Conservation (phyloP, 2,329 filamentous ascomycete species). For the Nigrograna mackinnonii region DNA sequence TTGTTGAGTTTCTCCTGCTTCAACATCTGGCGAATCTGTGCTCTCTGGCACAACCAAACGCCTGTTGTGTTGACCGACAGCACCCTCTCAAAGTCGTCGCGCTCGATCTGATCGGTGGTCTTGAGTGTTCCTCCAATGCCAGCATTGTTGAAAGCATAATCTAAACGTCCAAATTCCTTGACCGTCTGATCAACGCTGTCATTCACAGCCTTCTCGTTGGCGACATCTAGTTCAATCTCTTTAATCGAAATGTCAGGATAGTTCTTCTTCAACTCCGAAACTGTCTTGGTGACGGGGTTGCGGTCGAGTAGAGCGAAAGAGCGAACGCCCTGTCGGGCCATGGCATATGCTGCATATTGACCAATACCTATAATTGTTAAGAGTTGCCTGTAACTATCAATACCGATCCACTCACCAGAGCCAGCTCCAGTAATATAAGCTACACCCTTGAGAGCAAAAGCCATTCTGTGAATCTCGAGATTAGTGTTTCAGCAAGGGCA, state of each 20-base stretch:
- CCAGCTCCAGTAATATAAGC: constrained; percentile 55
- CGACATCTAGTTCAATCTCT: constrained; percentile 51
- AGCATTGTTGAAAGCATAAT: constrained; percentile 61
- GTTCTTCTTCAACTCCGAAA: constrained; percentile 35
- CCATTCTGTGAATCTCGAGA: constrained; percentile 38
- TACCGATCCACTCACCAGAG: constrained; percentile 42
- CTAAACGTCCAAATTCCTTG: constrained; percentile 55
- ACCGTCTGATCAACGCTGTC: constrained; percentile 47
- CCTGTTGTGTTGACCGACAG: constrained; percentile 60
- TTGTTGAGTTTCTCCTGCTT: constrained; percentile 46
- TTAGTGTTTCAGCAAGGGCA: no score
- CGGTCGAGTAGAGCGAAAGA: constrained; percentile 54
- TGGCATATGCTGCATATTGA: constrained; percentile 49
- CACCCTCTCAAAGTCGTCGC: constrained; percentile 55
- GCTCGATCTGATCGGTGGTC: constrained; percentile 50
- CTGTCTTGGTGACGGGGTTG: constrained; percentile 39
- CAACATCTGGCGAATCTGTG: constrained; percentile 56
- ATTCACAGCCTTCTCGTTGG: constrained; percentile 48
- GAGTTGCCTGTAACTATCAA: neutral
- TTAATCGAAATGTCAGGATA: constrained; percentile 49
- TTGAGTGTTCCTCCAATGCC: constrained; percentile 51
- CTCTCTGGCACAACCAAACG: constrained; percentile 61
- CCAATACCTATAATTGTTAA: constrained; percentile 50
- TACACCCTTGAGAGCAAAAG: constrained; percentile 47
- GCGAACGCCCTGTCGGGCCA: constrained; percentile 53